Conservation (phyloP, 768 basidiomycete species). For the Rhodotorula toruloides region DNA sequence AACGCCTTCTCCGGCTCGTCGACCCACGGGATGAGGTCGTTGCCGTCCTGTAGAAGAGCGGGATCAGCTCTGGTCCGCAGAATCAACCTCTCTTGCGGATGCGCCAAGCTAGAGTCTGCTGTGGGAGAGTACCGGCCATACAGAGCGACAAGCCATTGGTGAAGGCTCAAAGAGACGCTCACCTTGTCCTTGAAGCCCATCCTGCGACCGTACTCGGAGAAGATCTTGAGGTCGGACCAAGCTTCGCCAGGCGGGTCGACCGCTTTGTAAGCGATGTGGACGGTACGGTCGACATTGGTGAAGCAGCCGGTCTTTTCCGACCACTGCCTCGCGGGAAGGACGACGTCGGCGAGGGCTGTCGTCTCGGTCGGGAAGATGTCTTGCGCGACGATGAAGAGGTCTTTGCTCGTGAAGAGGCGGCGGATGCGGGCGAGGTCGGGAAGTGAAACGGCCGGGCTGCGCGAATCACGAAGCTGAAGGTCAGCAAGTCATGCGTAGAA, state of each 20-base stretch:
- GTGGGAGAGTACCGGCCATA: no score
- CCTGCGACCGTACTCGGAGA: constrained; percentile 34
- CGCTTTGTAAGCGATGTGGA: constrained; percentile 38
- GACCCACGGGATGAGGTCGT: constrained; percentile 23
- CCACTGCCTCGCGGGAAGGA: constrained; percentile 39
- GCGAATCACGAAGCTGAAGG: background rate
- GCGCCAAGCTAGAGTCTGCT: background rate
- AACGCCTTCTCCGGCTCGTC: constrained; percentile 28
- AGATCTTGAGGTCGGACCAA: constrained; percentile 38
- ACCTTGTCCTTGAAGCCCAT: constrained; percentile 39
- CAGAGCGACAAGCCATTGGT: no score
- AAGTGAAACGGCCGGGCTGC: constrained; percentile 35
- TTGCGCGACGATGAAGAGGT: constrained; percentile 37
- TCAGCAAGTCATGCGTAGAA: no score
- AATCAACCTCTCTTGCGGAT: background rate
- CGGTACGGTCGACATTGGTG: constrained; percentile 40
- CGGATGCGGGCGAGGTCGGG: constrained; percentile 35
- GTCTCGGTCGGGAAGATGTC: constrained; percentile 42
- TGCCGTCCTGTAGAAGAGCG: constrained; percentile 15
- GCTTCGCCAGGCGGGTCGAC: constrained; percentile 40
- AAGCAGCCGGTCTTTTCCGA: constrained; percentile 32
- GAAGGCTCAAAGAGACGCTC: no score
- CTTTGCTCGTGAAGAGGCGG: constrained; percentile 26
- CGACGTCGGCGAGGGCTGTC: constrained; percentile 39
- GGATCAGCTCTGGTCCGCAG: background rate